Evolutionary conservation across 192 early-diverging fungal genomes (phyloP).

Genomic region (Thoreauomyces humboldtii): DNA sequence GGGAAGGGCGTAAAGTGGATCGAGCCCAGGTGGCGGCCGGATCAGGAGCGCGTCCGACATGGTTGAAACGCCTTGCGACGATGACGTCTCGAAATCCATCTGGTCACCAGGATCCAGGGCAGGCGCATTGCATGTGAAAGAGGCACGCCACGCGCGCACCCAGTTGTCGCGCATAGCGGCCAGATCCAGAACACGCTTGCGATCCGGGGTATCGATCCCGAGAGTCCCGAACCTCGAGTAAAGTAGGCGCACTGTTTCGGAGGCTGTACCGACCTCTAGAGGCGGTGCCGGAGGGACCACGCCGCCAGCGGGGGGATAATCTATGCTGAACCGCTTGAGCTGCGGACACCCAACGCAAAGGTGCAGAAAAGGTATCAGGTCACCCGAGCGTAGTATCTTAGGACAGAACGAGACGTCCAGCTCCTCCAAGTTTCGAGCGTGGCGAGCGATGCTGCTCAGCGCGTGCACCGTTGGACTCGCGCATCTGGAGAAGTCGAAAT

Average conservation of each 20-base stretch:
- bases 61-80: too few species aligned
- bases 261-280: conserved; percentile 19
- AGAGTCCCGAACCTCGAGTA: conserved; percentile 17
- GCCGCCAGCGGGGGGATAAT: conserved; percentile 23
- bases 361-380: conserved; percentile 20
- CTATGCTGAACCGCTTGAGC: conserved; percentile 24
- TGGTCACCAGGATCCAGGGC: too few species aligned
- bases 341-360: conserved; percentile 11
- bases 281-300: conserved; percentile 15
- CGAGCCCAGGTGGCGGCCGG: too few species aligned
- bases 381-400: conserved; percentile 20
- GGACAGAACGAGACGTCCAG: conserved; percentile 22
- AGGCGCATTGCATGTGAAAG: too few species aligned
- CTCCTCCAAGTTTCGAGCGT: conserved; percentile 13
- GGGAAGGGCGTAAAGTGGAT: too few species aligned
- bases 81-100: too few species aligned
- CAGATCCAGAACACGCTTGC: conserved; percentile 20
- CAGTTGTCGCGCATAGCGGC: conserved; percentile 10
- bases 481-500: conserved; percentile 17
- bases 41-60: too few species aligned
- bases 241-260: conserved; percentile 20
- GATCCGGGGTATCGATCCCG: conserved; percentile 10
- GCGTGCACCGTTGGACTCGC: conserved; percentile 10
- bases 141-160: conserved; percentile 3
- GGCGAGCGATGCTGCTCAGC: conserved; percentile 12